phyloP scores from a whole-genome alignment of 1,284 basidiomycete species.

The Cryptococcus depauperatus region DNA sequence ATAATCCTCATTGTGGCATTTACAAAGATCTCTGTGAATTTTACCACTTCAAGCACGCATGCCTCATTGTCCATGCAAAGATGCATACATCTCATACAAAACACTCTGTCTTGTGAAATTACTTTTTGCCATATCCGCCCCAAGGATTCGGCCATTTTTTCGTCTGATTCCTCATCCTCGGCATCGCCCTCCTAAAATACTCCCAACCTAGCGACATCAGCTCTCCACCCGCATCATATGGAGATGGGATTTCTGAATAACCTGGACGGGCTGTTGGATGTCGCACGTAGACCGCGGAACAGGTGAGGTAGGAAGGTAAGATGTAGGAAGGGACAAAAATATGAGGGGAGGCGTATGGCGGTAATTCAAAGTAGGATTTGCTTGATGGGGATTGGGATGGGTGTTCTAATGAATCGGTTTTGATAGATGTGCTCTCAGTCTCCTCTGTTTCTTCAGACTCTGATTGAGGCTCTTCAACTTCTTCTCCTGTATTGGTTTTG shows the following conservation, averaged over 20 bases:
- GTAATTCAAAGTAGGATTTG: conserved; percentile 62
- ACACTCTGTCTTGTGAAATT: too few species aligned
- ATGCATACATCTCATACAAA: conserved; percentile 3
- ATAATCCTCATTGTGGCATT: neutral
- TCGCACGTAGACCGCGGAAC: conserved; percentile 86
- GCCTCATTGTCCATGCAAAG: conserved; percentile 1
- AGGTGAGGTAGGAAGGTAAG: conserved; percentile 81
- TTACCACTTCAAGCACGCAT: neutral
- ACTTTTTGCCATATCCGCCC: conserved; percentile 18
- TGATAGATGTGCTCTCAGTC: too few species aligned
- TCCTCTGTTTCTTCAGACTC: conserved; percentile 12
- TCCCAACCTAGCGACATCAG: conserved; percentile 79
- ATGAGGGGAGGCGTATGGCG: conserved; percentile 79
- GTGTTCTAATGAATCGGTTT: conserved; percentile 10
- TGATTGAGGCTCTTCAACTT: conserved; percentile 1
- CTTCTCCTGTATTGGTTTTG: conserved; percentile 14
- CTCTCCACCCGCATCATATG: conserved; percentile 87
- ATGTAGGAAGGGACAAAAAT: conserved; percentile 94
- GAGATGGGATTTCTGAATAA: conserved; percentile 86
- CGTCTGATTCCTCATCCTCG: conserved; percentile 58
- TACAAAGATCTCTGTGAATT: neutral
- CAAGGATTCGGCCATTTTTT: conserved; percentile 59
- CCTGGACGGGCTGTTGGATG: conserved; percentile 89
- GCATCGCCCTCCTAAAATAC: conserved; percentile 62
- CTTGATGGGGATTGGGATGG: conserved; percentile 28